These are phyloP conservation scores for Scleromitrula shiraiana DNA, from an alignment of 2,329 filamentous ascomycete genomes.

Conservation along the genomic window DNA sequence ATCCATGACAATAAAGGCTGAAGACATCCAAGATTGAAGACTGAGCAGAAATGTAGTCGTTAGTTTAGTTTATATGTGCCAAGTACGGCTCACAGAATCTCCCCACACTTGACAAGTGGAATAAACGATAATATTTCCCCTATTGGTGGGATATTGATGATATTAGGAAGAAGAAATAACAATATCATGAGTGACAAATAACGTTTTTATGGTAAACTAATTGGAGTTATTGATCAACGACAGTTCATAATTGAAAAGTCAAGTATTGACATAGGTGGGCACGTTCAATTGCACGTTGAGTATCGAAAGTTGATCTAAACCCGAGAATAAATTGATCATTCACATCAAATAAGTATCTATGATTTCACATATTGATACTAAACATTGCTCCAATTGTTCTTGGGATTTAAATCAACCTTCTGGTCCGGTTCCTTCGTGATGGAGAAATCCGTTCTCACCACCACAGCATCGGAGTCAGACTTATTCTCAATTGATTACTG, in stretches of 20 bases:
- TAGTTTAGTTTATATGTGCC: not conserved
- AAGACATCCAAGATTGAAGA: not conserved
- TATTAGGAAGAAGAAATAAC: not conserved
- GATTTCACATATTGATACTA: no score
- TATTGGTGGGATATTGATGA: slow-evolving; percentile 3
- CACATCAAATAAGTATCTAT: no score
- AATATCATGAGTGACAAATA: not conserved
- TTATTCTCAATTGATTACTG: not conserved
- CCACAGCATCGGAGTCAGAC: not conserved
- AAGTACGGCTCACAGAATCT: not conserved
- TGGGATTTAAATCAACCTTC: no score
- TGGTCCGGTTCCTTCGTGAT: not conserved
- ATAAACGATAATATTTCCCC: not conserved
- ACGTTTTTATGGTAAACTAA: no score
- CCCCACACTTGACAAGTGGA: slow-evolving; percentile 1
- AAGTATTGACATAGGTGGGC: no score
- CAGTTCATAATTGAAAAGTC: no score
- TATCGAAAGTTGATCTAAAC: no score
- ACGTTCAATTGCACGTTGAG: no score
- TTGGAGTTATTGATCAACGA: no score
- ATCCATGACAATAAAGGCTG: not conserved
- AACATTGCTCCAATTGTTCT: slow-evolving; percentile 2
- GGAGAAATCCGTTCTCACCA: not conserved
- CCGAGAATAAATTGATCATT: no score
- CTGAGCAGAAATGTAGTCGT: not conserved